Evolutionary conservation across 768 basidiomycete genomes (phyloP).

Genomic region (Kwoniella botswanensis): DNA sequence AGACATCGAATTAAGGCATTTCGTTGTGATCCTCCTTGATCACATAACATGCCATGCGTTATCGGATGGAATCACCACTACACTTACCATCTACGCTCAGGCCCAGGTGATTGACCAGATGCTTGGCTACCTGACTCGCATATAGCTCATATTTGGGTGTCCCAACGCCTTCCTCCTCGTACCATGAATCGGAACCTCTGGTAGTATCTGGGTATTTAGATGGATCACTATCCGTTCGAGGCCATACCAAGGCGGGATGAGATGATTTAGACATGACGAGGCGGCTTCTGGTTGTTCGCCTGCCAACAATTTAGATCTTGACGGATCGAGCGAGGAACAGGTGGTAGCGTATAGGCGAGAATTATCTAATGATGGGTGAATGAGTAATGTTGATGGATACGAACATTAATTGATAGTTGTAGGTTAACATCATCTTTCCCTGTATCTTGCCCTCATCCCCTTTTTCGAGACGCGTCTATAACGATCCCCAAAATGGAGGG

Average conservation of each 20-base stretch:
- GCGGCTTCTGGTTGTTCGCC: too few relatives aligned
- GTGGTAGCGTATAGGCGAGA: too few relatives aligned
- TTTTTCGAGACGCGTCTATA: background rate
- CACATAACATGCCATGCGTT: too few relatives aligned
- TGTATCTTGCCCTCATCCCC: background rate
- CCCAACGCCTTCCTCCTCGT: slow-evolving; percentile 15
- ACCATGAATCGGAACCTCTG: slow-evolving; percentile 16
- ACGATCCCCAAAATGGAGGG: too few relatives aligned
- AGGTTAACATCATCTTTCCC: background rate
- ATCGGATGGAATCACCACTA: background rate
- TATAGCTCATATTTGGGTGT: slow-evolving; percentile 40
- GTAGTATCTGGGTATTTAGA: slow-evolving; percentile 33
- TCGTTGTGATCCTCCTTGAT: too few relatives aligned
- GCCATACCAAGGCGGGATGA: slow-evolving; percentile 41
- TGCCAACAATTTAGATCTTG: too few relatives aligned
- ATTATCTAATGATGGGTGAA: background rate
- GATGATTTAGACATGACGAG: slow-evolving; percentile 16
- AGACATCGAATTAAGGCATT: too few relatives aligned
- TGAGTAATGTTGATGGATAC: background rate
- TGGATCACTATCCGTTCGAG: slow-evolving; percentile 38
- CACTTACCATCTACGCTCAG: slow-evolving; percentile 20
- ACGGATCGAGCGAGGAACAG: too few relatives aligned
- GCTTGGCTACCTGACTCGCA: slow-evolving; percentile 37
- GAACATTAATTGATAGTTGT: background rate
- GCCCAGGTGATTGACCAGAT: slow-evolving; percentile 28